phyloP scores from a whole-genome alignment of 306 rosid genomes.

The Mimosa pudica region DNA sequence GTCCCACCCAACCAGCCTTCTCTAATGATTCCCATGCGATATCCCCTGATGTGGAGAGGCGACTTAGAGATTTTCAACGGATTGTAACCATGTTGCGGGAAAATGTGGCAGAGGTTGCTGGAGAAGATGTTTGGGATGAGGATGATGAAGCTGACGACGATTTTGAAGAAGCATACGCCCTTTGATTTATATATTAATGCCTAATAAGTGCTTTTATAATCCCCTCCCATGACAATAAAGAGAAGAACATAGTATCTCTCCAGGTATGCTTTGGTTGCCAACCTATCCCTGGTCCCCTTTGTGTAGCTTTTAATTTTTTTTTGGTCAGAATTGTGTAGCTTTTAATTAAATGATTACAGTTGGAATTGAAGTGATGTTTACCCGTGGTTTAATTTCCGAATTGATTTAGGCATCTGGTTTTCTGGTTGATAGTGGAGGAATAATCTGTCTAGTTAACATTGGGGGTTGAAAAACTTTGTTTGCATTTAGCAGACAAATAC shows the following conservation, averaged over 20 bases:
- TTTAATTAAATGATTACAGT: neutral
- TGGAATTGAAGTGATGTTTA: slow-evolving; percentile 10
- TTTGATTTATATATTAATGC: slow-evolving; percentile 38
- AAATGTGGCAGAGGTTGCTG: slow-evolving; percentile 28
- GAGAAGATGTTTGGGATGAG: slow-evolving; percentile 48
- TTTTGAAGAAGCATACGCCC: slow-evolving; percentile 49
- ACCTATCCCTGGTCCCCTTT: slow-evolving; percentile 6
- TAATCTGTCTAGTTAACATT: neutral
- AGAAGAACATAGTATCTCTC: slow-evolving; percentile 18
- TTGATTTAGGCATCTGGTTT: slow-evolving; percentile 17
- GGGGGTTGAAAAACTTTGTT: neutral
- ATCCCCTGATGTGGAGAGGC: slow-evolving; percentile 18
- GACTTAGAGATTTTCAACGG: neutral
- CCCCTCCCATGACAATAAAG: slow-evolving; percentile 26
- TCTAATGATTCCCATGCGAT: slow-evolving; percentile 35
- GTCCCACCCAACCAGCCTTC: slow-evolving; percentile 27
- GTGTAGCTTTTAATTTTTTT: neutral
- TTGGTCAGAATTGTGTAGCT: slow-evolving; percentile 1
- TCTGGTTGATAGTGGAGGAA: slow-evolving; percentile 4
- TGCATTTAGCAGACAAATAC: slow-evolving; percentile 1
- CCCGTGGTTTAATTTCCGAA: slow-evolving; percentile 28
- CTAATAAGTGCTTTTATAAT: slow-evolving; percentile 17
- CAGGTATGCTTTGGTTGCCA: slow-evolving; percentile 18
- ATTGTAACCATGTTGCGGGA: slow-evolving; percentile 37
- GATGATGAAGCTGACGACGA: slow-evolving; percentile 58